These are phyloP conservation scores for Gloeopeniophorella convolvens DNA, from an alignment of 768 basidiomycete species.

Conservation along the genomic window DNA sequence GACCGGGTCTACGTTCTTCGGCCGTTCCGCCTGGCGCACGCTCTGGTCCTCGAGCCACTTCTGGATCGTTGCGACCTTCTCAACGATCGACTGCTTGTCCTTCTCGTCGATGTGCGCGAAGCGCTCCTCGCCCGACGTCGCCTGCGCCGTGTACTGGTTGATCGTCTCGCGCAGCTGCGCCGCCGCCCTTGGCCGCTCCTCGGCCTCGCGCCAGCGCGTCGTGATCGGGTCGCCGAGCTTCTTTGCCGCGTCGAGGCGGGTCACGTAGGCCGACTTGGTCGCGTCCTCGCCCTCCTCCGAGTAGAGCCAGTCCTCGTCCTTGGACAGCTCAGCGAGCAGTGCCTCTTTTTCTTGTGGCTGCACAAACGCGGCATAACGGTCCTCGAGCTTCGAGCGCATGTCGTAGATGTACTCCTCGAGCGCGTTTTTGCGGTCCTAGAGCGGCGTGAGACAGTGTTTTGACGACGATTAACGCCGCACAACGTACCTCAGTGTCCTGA, in stretches of 20 bases:
- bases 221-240: slow-evolving; percentile 81
- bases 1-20: slow-evolving; percentile 85
- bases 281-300: slow-evolving; percentile 94
- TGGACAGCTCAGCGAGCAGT: slow-evolving; percentile 61
- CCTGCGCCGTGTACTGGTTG: slow-evolving; percentile 79
- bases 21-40: slow-evolving; percentile 76
- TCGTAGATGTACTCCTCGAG: slow-evolving; percentile 99
- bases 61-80: slow-evolving; percentile 82
- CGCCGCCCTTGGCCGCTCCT: slow-evolving; percentile 70
- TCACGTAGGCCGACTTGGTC: slow-evolving; percentile 88
- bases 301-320: slow-evolving; percentile 97
- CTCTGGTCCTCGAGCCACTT: slow-evolving; percentile 97
- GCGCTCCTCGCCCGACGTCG: slow-evolving; percentile 78
- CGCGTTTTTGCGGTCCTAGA: slow-evolving; percentile 95
- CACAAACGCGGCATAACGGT: slow-evolving; percentile 73
- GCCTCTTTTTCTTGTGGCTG: slow-evolving; percentile 70
- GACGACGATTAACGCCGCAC: not conserved
- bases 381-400: slow-evolving; percentile 86
- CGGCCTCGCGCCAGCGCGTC: slow-evolving; percentile 74
- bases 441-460: slow-evolving; percentile 6
- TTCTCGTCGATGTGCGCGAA: slow-evolving; percentile 86
- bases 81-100: slow-evolving; percentile 80
- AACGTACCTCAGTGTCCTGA: slow-evolving; percentile 86
- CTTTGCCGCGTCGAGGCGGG: slow-evolving; percentile 78
- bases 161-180: slow-evolving; percentile 79